These are phyloP conservation scores for Lagenidium sp. DNA, from an alignment of 352 stramenopile species.

Conservation along the genomic window DNA sequence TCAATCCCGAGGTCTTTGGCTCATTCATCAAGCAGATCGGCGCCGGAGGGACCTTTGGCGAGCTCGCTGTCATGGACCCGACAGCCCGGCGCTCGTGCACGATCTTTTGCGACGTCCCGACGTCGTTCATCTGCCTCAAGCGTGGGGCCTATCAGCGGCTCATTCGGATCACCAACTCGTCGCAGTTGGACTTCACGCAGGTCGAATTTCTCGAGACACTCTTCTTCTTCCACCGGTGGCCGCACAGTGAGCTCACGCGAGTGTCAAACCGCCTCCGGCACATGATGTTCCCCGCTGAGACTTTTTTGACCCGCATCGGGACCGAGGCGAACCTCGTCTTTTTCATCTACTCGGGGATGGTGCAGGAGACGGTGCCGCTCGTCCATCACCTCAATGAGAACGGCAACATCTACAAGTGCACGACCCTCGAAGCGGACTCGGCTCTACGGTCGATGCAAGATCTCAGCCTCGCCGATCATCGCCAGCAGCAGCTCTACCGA, in stretches of 20 bases:
- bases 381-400: conserved; percentile 59
- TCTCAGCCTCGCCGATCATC: not conserved
- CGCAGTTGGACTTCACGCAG: conserved; percentile 71
- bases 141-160: conserved; percentile 73
- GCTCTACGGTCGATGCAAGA: conserved; percentile 20
- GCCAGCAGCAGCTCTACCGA: conserved; percentile 22
- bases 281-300: conserved; percentile 52
- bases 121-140: conserved; percentile 83
- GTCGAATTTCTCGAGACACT: conserved; percentile 78
- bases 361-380: conserved; percentile 69
- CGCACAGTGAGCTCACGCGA: conserved; percentile 57
- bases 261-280: conserved; percentile 61
- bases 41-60: conserved; percentile 62
- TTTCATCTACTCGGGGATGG: conserved; percentile 72
- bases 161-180: conserved; percentile 74
- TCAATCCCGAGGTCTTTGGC: conserved; percentile 27
- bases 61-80: conserved; percentile 75
- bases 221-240: conserved; percentile 73
- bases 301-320: conserved; percentile 56
- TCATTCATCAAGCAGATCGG: conserved; percentile 76
- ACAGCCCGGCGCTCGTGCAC: conserved; percentile 64
- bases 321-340: conserved; percentile 63
- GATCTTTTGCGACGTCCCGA: conserved; percentile 55
- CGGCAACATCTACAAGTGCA: conserved; percentile 42
- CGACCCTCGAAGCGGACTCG: conserved; percentile 25